Evolutionary conservation across 441 rosid species (phyloP).

Genomic region (Viola pubescens): DNA sequence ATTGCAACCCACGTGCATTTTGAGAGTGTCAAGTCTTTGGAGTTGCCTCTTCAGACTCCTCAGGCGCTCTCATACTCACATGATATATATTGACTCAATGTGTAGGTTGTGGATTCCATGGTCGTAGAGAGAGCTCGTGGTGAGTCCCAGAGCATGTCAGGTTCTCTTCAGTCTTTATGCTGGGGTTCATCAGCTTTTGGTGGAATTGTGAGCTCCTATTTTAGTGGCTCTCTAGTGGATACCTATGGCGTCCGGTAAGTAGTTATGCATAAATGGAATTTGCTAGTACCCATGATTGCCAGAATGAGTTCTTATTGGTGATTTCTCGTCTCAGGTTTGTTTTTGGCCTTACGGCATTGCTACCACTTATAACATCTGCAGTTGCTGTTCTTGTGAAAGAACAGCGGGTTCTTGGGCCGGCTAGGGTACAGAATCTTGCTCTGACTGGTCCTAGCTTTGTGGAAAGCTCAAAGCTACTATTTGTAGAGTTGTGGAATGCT

Average conservation of each 20-base stretch:
- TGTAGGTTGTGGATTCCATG: conserved; percentile 98
- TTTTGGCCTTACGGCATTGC: conserved; percentile 79
- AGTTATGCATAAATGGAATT: conserved; percentile 6
- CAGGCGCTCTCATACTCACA: too few relatives aligned
- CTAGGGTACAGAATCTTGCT: conserved; percentile 35
- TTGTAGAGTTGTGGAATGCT: conserved; percentile 65
- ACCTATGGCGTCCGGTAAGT: conserved; percentile 83
- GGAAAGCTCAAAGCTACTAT: conserved; percentile 55
- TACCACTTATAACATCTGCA: conserved; percentile 79
- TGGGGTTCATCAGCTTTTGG: conserved; percentile 99
- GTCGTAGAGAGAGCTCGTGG: conserved; percentile 98
- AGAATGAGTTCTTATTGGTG: conserved; percentile 14
- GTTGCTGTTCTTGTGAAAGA: conserved; percentile 94
- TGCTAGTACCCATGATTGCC: conserved; percentile 1
- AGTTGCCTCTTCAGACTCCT: too few relatives aligned
- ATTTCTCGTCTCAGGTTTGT: conserved; percentile 68
- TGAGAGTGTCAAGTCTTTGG: too few relatives aligned
- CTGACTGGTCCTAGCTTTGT: conserved; percentile 41
- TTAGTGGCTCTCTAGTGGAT: conserved; percentile 89
- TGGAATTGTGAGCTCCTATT: conserved; percentile 92
- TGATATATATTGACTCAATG: conserved; percentile 12
- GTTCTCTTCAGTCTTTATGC: conserved; percentile 90
- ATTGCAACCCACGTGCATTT: too few relatives aligned
- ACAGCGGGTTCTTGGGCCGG: conserved; percentile 42
- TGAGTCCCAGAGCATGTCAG: conserved; percentile 87